These are phyloP conservation scores for Plasmodium relictum DNA, from an alignment of 169 alveolate species.

Conservation along the genomic window DNA sequence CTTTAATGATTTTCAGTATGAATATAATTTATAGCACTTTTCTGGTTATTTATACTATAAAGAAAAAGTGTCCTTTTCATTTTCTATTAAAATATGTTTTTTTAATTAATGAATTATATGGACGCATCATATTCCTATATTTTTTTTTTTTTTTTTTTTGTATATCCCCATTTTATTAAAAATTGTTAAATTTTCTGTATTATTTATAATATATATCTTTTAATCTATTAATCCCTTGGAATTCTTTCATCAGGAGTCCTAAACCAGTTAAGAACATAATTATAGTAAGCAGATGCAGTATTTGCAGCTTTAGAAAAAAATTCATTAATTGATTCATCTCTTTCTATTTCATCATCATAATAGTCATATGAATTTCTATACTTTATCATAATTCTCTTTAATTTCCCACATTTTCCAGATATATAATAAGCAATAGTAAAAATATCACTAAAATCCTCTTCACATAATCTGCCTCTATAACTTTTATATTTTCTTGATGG, in stretches of 20 bases:
- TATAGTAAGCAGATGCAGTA: slow-evolving; percentile 63
- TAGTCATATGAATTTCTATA: slow-evolving; percentile 68
- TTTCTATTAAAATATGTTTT: no score
- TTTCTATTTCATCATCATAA: slow-evolving; percentile 37
- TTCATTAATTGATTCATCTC: slow-evolving; percentile 54
- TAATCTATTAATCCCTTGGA: not conserved
- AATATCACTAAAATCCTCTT: slow-evolving; percentile 75
- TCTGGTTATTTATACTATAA: no score
- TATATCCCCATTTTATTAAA: no score
- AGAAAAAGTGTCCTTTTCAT: no score
- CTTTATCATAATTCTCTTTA: slow-evolving; percentile 58
- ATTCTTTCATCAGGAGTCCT: slow-evolving; percentile 21
- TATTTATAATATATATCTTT: no score
- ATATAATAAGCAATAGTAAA: slow-evolving; percentile 75
- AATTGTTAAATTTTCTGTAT: no score
- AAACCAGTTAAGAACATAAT: slow-evolving; percentile 72
- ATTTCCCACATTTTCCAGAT: slow-evolving; percentile 49
- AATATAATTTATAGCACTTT: no score
- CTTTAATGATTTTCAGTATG: no score
- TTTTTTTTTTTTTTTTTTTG: no score
- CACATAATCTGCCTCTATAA: slow-evolving; percentile 66
- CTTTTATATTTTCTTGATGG: slow-evolving; percentile 70
- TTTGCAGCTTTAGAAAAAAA: slow-evolving; percentile 70
- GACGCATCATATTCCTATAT: no score
- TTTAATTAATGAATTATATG: no score